These are phyloP conservation scores for Porogramme epimiltina DNA, from an alignment of 1,284 basidiomycete species.

Conservation along the genomic window DNA sequence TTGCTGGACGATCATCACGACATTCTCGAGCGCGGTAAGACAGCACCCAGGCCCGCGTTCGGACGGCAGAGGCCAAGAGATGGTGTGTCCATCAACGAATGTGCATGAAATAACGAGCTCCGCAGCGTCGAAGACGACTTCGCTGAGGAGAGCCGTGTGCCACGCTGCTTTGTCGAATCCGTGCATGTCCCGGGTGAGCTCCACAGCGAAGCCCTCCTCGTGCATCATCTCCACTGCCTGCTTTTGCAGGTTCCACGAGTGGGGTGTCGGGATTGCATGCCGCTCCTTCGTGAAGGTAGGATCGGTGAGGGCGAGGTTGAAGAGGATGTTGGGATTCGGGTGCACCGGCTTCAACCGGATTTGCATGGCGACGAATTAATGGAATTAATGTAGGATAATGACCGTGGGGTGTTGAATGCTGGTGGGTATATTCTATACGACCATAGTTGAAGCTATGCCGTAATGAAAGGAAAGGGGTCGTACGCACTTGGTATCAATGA, in stretches of 20 bases:
- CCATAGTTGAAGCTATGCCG: background rate
- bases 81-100: slow-evolving; percentile 56
- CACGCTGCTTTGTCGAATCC: slow-evolving; percentile 67
- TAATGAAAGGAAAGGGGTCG: background rate
- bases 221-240: slow-evolving; percentile 54
- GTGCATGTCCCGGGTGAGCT: slow-evolving; percentile 51
- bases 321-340: slow-evolving; percentile 68
- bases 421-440: slow-evolving; percentile 14
- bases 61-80: slow-evolving; percentile 46
- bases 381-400: slow-evolving; percentile 16
- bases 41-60: slow-evolving; percentile 35
- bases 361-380: slow-evolving; percentile 49
- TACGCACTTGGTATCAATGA: slow-evolving; percentile 16
- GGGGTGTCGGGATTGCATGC: slow-evolving; percentile 44
- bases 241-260: slow-evolving; percentile 56
- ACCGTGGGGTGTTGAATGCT: slow-evolving; percentile 7
- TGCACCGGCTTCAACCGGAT: slow-evolving; percentile 63
- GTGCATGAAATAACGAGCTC: slow-evolving; percentile 46
- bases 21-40: slow-evolving; percentile 45
- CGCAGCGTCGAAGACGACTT: slow-evolving; percentile 62
- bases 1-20: slow-evolving; percentile 55
- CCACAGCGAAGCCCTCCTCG: slow-evolving; percentile 15
- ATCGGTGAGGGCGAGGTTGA: slow-evolving; percentile 61
- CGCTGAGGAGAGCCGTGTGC: slow-evolving; percentile 53
- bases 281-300: slow-evolving; percentile 37